Conservation (phyloP, 352 stramenopile genomes). For the Globisporangium irregulare region DNA sequence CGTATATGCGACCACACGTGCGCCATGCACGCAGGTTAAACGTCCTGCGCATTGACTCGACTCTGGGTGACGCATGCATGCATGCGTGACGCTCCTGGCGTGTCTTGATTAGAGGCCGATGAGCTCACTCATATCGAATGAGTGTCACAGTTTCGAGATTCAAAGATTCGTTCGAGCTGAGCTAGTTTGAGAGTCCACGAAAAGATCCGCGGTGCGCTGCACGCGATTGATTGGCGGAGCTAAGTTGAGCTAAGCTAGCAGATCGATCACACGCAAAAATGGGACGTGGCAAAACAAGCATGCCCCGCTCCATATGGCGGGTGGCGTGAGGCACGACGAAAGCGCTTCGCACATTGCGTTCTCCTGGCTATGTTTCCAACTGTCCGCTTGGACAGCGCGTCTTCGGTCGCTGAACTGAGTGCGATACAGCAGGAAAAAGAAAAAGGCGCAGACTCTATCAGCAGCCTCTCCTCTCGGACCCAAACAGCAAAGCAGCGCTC, state of each 20-base stretch:
- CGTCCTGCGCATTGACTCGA: not conserved
- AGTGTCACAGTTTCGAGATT: not conserved
- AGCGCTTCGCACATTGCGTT: not conserved
- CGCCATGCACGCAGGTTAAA: not conserved
- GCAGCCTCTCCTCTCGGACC: not conserved
- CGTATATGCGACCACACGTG: not conserved
- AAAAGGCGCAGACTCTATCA: not conserved
- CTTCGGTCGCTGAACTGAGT: not conserved
- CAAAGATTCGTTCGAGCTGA: not conserved
- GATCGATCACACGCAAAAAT: not conserved
- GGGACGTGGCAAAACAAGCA: not conserved
- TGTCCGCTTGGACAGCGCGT: not conserved
- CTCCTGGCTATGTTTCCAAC: not conserved
- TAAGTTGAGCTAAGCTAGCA: not conserved
- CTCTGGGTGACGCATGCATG: not conserved
- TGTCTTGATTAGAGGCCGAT: not conserved
- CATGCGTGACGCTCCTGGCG: not conserved
- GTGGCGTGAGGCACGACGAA: not conserved
- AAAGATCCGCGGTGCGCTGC: not conserved
- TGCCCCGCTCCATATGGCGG: not conserved
- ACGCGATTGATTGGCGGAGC: not conserved
- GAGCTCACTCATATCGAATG: not conserved
- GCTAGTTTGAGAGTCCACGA: not conserved
- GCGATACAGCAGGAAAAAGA: not conserved
- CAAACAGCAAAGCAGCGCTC: conserved; percentile 7